Conservation (phyloP, 495 filamentous ascomycete species). For the Schizothecium vesticola region DNA sequence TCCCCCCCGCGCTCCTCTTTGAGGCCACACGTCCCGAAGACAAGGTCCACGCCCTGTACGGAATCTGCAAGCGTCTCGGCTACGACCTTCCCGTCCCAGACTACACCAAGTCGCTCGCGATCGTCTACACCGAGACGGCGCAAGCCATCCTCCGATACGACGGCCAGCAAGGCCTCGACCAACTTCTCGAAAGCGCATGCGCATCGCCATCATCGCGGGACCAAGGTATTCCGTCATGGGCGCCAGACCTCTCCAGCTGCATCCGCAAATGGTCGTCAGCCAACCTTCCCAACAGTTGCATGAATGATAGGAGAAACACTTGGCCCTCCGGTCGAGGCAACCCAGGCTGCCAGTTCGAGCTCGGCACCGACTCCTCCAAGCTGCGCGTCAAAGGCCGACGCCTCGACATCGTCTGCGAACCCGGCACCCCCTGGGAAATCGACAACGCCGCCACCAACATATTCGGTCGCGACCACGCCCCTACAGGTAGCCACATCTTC, state of each 20-base stretch:
- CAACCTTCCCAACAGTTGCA: background rate
- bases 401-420: background rate
- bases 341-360: background rate
- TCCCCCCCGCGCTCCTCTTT: background rate
- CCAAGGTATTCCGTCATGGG: background rate
- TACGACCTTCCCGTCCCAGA: background rate
- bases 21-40: background rate
- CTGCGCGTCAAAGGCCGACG: background rate
- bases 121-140: background rate
- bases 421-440: background rate
- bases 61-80: background rate
- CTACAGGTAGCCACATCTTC: background rate
- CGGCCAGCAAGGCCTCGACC: background rate
- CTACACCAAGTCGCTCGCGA: background rate
- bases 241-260: background rate
- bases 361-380: background rate
- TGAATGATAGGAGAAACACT: background rate
- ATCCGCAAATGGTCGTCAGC: background rate
- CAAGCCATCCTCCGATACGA: background rate
- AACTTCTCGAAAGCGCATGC: background rate
- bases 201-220: background rate
- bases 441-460: background rate
- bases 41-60: background rate
- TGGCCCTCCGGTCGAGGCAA: background rate
- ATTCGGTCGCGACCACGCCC: too few species aligned